Conservation (phyloP, 2,329 filamentous ascomycete genomes). For the Aureobasidium sp. region DNA sequence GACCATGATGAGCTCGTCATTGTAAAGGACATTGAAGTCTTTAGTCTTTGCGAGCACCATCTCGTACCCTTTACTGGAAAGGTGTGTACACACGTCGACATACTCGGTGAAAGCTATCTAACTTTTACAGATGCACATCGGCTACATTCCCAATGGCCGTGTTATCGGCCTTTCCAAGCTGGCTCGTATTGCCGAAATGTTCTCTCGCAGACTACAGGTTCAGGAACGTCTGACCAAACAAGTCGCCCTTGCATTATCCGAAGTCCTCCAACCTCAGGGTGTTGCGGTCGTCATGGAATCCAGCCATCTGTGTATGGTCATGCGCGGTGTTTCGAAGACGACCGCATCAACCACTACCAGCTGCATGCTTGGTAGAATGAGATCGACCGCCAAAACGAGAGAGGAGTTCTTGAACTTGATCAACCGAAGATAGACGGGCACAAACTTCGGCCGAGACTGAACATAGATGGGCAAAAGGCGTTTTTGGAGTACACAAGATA, state of each 20-base stretch:
- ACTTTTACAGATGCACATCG: slow-evolving; percentile 80
- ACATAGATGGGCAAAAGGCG: slow-evolving; percentile 14
- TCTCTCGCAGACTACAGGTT: slow-evolving; percentile 84
- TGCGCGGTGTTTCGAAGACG: slow-evolving; percentile 96
- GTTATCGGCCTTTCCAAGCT: slow-evolving; percentile 95
- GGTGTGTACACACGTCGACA: slow-evolving; percentile 42
- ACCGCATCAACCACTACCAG: slow-evolving; percentile 83
- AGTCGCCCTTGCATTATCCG: slow-evolving; percentile 86
- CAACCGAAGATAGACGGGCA: slow-evolving; percentile 22
- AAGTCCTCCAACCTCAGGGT: slow-evolving; percentile 86
- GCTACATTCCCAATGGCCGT: slow-evolving; percentile 85
- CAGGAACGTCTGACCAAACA: slow-evolving; percentile 96
- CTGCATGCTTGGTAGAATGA: slow-evolving; percentile 95
- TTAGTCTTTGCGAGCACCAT: slow-evolving; percentile 93
- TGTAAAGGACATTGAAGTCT: slow-evolving; percentile 94
- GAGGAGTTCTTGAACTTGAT: slow-evolving; percentile 86
- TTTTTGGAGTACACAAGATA: slow-evolving; percentile 16
- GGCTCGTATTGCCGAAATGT: slow-evolving; percentile 95
- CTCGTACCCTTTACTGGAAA: slow-evolving; percentile 94
- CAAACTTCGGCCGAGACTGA: not conserved
- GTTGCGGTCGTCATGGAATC: slow-evolving; percentile 98
- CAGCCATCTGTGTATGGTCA: slow-evolving; percentile 95
- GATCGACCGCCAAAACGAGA: slow-evolving; percentile 83
- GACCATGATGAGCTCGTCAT: slow-evolving; percentile 97
- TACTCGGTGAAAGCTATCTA: slow-evolving; percentile 9